Evolutionary conservation across 345 rosid species (phyloP).

Genomic region (Eucalyptus caleyi): DNA sequence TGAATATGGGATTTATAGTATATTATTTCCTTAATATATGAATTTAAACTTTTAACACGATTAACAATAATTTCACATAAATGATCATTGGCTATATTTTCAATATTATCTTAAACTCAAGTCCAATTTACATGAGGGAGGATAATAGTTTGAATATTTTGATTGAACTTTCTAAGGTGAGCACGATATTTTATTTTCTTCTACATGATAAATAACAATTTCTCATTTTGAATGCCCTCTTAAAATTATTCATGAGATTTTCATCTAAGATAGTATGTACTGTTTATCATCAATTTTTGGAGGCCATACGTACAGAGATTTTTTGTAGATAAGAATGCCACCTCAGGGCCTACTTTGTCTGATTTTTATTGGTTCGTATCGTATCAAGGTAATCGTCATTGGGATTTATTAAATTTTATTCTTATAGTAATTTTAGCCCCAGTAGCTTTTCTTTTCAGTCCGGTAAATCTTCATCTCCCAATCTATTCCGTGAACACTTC

Average conservation of each 20-base stretch:
- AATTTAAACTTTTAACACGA: neutral
- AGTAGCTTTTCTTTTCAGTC: neutral
- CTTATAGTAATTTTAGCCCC: neutral
- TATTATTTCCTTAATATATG: neutral
- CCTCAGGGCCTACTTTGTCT: neutral
- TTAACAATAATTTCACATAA: too few relatives aligned
- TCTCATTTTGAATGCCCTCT: neutral
- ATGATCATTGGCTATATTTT: too few relatives aligned
- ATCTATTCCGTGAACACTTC: neutral
- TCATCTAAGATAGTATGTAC: neutral
- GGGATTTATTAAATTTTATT: neutral
- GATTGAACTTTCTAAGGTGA: neutral
- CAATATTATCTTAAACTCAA: neutral
- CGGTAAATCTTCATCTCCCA: neutral
- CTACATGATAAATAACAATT: neutral
- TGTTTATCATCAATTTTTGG: neutral
- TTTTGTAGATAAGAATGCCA: neutral
- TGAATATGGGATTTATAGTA: too few relatives aligned
- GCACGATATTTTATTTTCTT: neutral
- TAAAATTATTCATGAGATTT: neutral
- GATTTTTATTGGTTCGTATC: neutral
- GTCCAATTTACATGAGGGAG: accelerated
- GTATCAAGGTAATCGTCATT: neutral
- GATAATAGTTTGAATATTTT: neutral
- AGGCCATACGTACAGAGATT: neutral